Evolutionary conservation across 805 yeast genomes (phyloP), one percentile per base, ranked within the genome.

Genomic region (Saccharomycopsis sp.): DNA sequence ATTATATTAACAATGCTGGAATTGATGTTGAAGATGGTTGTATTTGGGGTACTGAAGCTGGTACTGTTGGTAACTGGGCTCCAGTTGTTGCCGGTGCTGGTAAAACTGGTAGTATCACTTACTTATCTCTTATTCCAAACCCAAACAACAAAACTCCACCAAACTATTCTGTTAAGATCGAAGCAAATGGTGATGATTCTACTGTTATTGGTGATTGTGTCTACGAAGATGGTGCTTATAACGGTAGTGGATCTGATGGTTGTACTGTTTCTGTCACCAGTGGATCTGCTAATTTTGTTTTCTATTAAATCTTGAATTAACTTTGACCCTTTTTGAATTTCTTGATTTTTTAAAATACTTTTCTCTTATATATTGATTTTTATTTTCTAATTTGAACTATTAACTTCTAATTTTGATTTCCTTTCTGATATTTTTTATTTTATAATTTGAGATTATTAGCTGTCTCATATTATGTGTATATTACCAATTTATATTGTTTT

Each of bases 1-100:
- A 85, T 75, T 89, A 89, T 66, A 96, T 89, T 49, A 89, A 89
- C 77, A 76, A 89, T 57, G 96, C 96, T 40, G 97, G 97, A 71
- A 86, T 87, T 52, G 71, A 85, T 40, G 70, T 69, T 57, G 81
- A 79, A 61, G 92, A 88, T 48, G 97, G 96, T 54, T 89, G 98
- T 70, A 62, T 82, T 52, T 89, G 98, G 98, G 94, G 96, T 61
- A 59, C 74, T 40, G 53, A 69, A 5, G 85, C 85, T 49, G 70
- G 88, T 29, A 81, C 79, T 54, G 63, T 83, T 50, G 98, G 98
- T 67, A 89, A 89, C 83, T 89, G 96, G 96, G 84, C 86, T 39
- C 86, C 86, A 50, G 67, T 79, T 43, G 80, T 75, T 49, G 64
- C 81, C 42, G 94, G 94, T 60, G 81, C 86, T 42, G 94, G 94